phyloP scores from a whole-genome alignment of 148 eudicot species.

The Nyssa sinensis region DNA sequence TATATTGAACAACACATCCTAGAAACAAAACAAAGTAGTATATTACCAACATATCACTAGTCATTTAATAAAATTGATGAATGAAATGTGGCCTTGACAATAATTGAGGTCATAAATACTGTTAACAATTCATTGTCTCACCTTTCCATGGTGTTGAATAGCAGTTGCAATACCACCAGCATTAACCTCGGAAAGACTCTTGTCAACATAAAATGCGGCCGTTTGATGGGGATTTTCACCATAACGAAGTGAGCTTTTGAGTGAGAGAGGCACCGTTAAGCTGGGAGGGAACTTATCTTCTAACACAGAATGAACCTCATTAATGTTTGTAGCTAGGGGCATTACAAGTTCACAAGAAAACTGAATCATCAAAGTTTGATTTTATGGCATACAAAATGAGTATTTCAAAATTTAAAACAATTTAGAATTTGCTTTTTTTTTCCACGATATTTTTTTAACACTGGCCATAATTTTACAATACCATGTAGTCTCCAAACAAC shows the following conservation, averaged over 20 bases:
- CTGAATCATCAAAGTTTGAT: neutral
- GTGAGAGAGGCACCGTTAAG: conserved; percentile 70
- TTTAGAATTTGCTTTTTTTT: neutral
- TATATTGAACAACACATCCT: neutral
- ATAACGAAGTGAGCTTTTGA: conserved; percentile 79
- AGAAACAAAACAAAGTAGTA: neutral
- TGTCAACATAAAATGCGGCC: conserved; percentile 90
- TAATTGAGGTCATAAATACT: neutral
- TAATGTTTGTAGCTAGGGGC: neutral
- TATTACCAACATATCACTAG: conserved; percentile 1
- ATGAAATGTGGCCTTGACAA: neutral
- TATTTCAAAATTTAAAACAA: neutral
- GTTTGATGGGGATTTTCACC: conserved; percentile 99
- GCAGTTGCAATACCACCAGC: conserved; percentile 95
- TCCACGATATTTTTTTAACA: neutral
- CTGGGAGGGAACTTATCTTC: conserved; percentile 80
- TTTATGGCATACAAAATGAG: neutral
- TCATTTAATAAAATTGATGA: neutral
- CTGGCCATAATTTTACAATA: too few relatives aligned
- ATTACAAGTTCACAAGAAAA: conserved; percentile 6
- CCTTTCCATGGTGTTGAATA: conserved; percentile 98
- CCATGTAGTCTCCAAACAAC: too few relatives aligned
- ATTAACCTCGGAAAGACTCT: conserved; percentile 86
- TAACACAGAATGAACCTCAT: conserved; percentile 12
- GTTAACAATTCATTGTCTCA: conserved; percentile 37